These are phyloP conservation scores for Penicillium robsamsonii DNA, from an alignment of 495 filamentous ascomycete genomes.

Conservation along the genomic window DNA sequence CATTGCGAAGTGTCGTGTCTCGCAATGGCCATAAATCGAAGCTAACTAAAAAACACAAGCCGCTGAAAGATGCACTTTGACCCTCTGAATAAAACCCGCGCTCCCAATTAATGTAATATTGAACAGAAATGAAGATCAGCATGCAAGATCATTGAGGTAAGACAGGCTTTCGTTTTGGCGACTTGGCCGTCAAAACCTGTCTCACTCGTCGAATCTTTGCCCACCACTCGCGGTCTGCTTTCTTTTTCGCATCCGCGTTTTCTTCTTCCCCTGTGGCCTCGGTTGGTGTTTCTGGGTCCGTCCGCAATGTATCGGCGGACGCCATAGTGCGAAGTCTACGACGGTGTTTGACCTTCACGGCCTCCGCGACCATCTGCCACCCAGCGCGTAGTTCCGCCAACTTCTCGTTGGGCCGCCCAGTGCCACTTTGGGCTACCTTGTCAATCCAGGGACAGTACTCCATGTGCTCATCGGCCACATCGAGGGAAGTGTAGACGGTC, in stretches of 20 bases:
- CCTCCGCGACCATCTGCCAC: conserved; percentile 46
- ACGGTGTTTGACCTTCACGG: conserved; percentile 41
- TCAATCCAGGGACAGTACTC: conserved; percentile 83
- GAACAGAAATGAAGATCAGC: conserved; percentile 7
- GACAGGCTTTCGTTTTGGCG: conserved; percentile 30
- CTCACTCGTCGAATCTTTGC: conserved; percentile 49
- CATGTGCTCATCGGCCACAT: conserved; percentile 66
- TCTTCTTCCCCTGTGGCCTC: conserved; percentile 26
- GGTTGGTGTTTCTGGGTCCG: conserved; percentile 24
- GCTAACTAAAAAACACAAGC: conserved; percentile 9
- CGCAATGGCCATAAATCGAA: conserved; percentile 2
- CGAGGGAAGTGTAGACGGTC: conserved; percentile 59
- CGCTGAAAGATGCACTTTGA: conserved; percentile 11
- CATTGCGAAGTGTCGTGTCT: neutral
- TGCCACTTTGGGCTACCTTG: conserved; percentile 53
- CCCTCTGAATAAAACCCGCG: conserved; percentile 8
- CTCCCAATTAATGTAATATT: conserved; percentile 11
- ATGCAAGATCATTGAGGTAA: conserved; percentile 1
- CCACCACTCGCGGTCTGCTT: conserved; percentile 52
- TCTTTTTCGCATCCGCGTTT: conserved; percentile 37
- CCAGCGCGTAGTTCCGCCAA: conserved; percentile 38
- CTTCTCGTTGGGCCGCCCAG: conserved; percentile 34
- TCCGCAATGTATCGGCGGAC: conserved; percentile 22
- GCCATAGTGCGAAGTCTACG: conserved; percentile 33
- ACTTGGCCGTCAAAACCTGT: conserved; percentile 46